A percentile compares a stretch with the other conserved stretches of the same genome.
Conservation (phyloP, 805 yeast genomes). For the Suhomyces canberraensis region DNA sequence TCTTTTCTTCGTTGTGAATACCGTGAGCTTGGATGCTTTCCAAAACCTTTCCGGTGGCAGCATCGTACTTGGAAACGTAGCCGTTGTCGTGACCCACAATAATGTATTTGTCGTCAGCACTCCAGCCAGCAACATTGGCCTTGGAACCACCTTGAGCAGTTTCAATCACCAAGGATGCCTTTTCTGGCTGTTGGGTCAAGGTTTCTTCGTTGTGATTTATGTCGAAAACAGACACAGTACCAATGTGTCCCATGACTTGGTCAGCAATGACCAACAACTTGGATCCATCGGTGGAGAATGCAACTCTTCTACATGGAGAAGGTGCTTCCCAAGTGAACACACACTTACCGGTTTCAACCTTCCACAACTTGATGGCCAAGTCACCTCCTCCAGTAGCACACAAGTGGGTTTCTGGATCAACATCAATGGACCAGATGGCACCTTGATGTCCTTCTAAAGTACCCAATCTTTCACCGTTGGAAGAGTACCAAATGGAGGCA, state of each 20-base stretch:
- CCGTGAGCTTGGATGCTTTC: conserved; percentile 67
- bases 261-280: conserved; percentile 77
- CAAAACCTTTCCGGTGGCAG: conserved; percentile 67
- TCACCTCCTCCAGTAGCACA: conserved; percentile 92
- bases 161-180: conserved; percentile 58
- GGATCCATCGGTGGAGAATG: conserved; percentile 71
- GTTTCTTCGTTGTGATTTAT: conserved; percentile 45
- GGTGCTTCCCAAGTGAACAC: conserved; percentile 68
- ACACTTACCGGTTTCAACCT: conserved; percentile 71
- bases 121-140: conserved; percentile 84
- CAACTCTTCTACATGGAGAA: conserved; percentile 90
- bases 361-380: conserved; percentile 81
- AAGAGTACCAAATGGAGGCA: conserved; percentile 90
- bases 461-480: conserved; percentile 95
- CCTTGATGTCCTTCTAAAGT: conserved; percentile 83
- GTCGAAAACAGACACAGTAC: conserved; percentile 68
- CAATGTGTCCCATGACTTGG: conserved; percentile 86
- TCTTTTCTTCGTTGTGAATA: conserved; percentile 47
- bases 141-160: conserved; percentile 58
- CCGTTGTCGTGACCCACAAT: conserved; percentile 91
- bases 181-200: conserved; percentile 42
- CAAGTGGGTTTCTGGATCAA: conserved; percentile 63
- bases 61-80: conserved; percentile 72
- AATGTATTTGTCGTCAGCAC: conserved; percentile 68
- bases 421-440: conserved; percentile 93